phyloP scores from a whole-genome alignment of 495 filamentous ascomycete species.

The Xylaria longipes region DNA sequence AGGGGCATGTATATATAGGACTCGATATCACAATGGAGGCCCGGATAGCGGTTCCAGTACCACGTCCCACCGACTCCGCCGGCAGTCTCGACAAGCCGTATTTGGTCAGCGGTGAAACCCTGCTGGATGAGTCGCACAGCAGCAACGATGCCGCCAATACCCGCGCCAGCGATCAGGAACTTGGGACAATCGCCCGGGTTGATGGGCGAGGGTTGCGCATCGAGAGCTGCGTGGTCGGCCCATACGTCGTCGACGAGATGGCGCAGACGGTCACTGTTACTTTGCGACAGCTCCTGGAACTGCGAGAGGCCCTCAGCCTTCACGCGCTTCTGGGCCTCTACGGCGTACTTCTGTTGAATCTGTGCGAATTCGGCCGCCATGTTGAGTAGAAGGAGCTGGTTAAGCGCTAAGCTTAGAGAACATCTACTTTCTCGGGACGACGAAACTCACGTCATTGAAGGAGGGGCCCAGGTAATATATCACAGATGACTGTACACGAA shows the following conservation, averaged over 20 bases:
- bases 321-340: constrained; percentile 57
- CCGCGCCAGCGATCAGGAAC: constrained; percentile 59
- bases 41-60: constrained; percentile 65
- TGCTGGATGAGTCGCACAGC: constrained; percentile 58
- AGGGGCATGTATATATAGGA: constrained; percentile 61
- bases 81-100: constrained; percentile 56
- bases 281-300: constrained; percentile 46
- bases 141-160: constrained; percentile 55
- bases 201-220: constrained; percentile 38
- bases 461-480: background rate
- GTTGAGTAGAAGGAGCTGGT: background rate
- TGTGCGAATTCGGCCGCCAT: constrained; percentile 39
- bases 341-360: constrained; percentile 48
- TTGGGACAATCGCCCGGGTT: constrained; percentile 43
- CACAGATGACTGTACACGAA: background rate
- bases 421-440: background rate
- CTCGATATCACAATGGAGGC: constrained; percentile 59
- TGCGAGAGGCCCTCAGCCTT: constrained; percentile 49
- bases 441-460: background rate
- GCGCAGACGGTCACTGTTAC: constrained; percentile 41
- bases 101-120: constrained; percentile 53
- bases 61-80: constrained; percentile 62
- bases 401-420: no score
- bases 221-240: constrained; percentile 50
- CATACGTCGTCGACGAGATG: constrained; percentile 52